Conservation (phyloP, 306 rosid species). For the Biancaea sappan region DNA sequence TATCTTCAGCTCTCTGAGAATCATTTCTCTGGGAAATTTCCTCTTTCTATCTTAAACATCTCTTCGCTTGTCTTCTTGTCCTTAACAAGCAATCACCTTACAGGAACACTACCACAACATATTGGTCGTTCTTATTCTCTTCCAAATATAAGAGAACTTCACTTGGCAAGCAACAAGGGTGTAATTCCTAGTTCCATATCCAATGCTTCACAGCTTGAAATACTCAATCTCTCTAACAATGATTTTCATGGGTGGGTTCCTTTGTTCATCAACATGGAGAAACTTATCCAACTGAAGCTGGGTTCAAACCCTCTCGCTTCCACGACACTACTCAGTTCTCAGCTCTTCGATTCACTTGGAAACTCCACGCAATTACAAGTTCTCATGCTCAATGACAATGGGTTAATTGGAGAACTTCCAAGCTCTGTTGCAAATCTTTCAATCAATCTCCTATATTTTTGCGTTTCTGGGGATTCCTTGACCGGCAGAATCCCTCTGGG, state of each 20-base stretch:
- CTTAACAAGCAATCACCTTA: conserved; percentile 17
- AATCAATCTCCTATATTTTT: conserved; percentile 29
- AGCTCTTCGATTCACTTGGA: conserved; percentile 37
- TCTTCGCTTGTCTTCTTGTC: conserved; percentile 36
- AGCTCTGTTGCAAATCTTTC: conserved; percentile 34
- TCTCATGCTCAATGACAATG: conserved; percentile 27
- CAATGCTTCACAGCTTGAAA: conserved; percentile 36
- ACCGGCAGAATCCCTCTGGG: conserved; percentile 39
- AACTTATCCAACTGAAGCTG: conserved; percentile 9
- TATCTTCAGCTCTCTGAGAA: conserved; percentile 26
- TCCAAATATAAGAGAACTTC: conserved; percentile 27
- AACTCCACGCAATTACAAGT: conserved; percentile 30
- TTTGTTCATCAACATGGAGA: conserved; percentile 27
- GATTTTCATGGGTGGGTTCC: conserved; percentile 35
- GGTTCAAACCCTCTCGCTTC: conserved; percentile 33
- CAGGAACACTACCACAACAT: conserved; percentile 35
- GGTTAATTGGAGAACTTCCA: conserved; percentile 42
- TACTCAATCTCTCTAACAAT: conserved; percentile 32
- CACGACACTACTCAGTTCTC: conserved; percentile 28
- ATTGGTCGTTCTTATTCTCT: not conserved
- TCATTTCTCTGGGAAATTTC: conserved; percentile 40
- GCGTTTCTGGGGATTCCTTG: conserved; percentile 31
- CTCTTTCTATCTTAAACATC: conserved; percentile 34
- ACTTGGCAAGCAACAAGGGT: conserved; percentile 36
- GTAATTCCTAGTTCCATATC: conserved; percentile 40